These are phyloP conservation scores for Ophioceras dolichostomum DNA, from an alignment of 2,329 filamentous ascomycete species.

Conservation along the genomic window DNA sequence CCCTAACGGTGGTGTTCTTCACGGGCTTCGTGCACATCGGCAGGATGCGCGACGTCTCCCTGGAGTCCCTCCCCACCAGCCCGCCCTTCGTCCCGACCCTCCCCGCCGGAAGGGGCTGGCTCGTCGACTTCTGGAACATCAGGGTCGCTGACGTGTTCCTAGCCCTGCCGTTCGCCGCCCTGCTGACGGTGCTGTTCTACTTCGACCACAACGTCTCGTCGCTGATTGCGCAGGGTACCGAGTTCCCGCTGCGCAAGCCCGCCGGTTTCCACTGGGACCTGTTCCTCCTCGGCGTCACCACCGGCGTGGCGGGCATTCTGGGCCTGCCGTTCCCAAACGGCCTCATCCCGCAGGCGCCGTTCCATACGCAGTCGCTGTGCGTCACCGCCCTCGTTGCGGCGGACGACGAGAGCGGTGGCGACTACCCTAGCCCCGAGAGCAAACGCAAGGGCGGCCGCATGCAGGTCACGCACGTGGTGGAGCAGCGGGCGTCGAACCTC, in stretches of 20 bases:
- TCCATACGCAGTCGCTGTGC: slow-evolving; percentile 69
- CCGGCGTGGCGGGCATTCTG: slow-evolving; percentile 61
- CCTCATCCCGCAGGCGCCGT: slow-evolving; percentile 72
- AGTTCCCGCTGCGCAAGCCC: slow-evolving; percentile 70
- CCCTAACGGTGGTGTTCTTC: slow-evolving; percentile 74
- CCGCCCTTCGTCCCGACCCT: slow-evolving; percentile 66
- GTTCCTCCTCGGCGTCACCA: slow-evolving; percentile 69
- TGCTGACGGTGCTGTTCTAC: slow-evolving; percentile 77
- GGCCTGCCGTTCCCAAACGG: slow-evolving; percentile 70
- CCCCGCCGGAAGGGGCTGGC: slow-evolving; percentile 57
- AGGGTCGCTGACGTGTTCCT: slow-evolving; percentile 62
- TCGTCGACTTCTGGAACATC: slow-evolving; percentile 74
- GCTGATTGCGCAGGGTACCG: slow-evolving; percentile 70
- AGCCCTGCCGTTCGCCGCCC: slow-evolving; percentile 74
- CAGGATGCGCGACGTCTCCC: slow-evolving; percentile 58
- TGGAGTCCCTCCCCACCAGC: slow-evolving; percentile 63
- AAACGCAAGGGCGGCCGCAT: too few relatives aligned
- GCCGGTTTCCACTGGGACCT: slow-evolving; percentile 81
- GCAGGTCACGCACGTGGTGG: slow-evolving; percentile 51
- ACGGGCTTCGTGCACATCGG: slow-evolving; percentile 82
- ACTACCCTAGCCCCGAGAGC: too few relatives aligned
- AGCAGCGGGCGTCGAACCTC: slow-evolving; percentile 70
- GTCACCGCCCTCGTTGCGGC: slow-evolving; percentile 46
- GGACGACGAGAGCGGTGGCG: slow-evolving; percentile 33
- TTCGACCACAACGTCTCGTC: slow-evolving; percentile 86